phyloP scores from a whole-genome alignment of 2,329 filamentous ascomycete genomes.

The Sporothrix curviconia region DNA sequence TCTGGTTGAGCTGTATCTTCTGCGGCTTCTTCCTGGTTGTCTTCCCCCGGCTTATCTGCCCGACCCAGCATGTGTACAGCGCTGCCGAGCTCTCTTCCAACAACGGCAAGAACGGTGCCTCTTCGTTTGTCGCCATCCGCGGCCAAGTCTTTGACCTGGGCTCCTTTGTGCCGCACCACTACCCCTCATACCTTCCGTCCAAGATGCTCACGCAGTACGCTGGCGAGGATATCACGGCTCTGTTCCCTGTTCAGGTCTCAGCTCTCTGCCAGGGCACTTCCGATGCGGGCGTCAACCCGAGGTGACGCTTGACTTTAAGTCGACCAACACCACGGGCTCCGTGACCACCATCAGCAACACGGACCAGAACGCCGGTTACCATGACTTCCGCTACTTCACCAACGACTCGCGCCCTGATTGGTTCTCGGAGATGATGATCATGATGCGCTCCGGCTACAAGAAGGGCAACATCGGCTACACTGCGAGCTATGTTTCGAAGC shows the following conservation, averaged over 20 bases:
- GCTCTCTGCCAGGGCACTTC: conserved; percentile 77
- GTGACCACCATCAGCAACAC: conserved; percentile 56
- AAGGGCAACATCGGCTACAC: conserved; percentile 86
- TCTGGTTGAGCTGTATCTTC: conserved; percentile 76
- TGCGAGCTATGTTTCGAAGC: conserved; percentile 63
- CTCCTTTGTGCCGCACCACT: conserved; percentile 68
- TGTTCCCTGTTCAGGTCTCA: conserved; percentile 93
- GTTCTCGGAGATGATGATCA: conserved; percentile 83
- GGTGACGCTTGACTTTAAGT: conserved; percentile 80
- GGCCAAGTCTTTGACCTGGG: conserved; percentile 83
- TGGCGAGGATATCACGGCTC: conserved; percentile 73
- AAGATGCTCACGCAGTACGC: conserved; percentile 71
- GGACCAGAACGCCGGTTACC: conserved; percentile 73
- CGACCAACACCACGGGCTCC: conserved; percentile 65
- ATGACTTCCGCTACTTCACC: conserved; percentile 83
- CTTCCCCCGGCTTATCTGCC: conserved; percentile 84
- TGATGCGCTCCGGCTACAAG: conserved; percentile 69
- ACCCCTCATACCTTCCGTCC: conserved; percentile 58
- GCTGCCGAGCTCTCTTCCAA: conserved; percentile 65
- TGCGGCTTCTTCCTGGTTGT: conserved; percentile 84
- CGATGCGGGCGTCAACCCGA: conserved; percentile 55
- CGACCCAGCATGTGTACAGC: conserved; percentile 82
- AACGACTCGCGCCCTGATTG: conserved; percentile 82
- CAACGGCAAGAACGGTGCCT: conserved; percentile 61
- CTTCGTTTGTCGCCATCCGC: conserved; percentile 73